phyloP scores from a whole-genome alignment of 805 yeast species.

The Ogataea haglerorum region DNA sequence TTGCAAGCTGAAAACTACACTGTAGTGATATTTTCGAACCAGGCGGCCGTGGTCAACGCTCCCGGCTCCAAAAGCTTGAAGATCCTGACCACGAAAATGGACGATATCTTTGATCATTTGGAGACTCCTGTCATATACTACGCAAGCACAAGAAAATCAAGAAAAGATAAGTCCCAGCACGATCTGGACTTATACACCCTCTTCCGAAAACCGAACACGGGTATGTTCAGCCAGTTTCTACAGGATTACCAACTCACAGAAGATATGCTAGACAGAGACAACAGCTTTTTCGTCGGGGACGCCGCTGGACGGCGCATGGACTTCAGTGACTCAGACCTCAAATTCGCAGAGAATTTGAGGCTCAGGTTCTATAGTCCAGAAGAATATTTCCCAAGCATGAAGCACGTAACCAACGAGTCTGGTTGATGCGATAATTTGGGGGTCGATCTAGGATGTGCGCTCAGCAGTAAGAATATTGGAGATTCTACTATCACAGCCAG shows the following conservation, averaged over 20 bases:
- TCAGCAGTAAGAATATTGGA: conserved; percentile 3
- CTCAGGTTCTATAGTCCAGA: conserved; percentile 70
- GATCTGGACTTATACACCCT: conserved; percentile 32
- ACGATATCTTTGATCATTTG: conserved; percentile 32
- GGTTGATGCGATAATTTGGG: conserved; percentile 30
- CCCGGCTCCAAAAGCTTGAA: conserved; percentile 33
- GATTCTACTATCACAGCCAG: conserved; percentile 7
- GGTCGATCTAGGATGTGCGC: conserved; percentile 20
- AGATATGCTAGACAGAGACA: conserved; percentile 36
- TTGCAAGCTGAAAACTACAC: conserved; percentile 17
- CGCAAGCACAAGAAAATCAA: conserved; percentile 61
- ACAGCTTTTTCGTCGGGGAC: conserved; percentile 82
- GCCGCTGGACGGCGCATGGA: conserved; percentile 86
- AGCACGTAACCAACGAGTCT: conserved; percentile 21
- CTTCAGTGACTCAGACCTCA: conserved; percentile 73
- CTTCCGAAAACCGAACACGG: conserved; percentile 71
- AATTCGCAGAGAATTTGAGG: conserved; percentile 60
- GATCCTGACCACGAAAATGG: conserved; percentile 42
- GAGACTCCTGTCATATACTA: conserved; percentile 43
- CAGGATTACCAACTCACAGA: conserved; percentile 35
- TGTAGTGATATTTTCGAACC: conserved; percentile 80
- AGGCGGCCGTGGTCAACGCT: conserved; percentile 60
- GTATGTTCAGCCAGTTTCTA: conserved; percentile 66
- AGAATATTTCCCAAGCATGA: conserved; percentile 34
- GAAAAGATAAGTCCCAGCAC: conserved; percentile 22